Base-by-base conservation (phyloP, 495 filamentous ascomycete genomes). In the Lasiosphaeris hirsuta region DNA sequence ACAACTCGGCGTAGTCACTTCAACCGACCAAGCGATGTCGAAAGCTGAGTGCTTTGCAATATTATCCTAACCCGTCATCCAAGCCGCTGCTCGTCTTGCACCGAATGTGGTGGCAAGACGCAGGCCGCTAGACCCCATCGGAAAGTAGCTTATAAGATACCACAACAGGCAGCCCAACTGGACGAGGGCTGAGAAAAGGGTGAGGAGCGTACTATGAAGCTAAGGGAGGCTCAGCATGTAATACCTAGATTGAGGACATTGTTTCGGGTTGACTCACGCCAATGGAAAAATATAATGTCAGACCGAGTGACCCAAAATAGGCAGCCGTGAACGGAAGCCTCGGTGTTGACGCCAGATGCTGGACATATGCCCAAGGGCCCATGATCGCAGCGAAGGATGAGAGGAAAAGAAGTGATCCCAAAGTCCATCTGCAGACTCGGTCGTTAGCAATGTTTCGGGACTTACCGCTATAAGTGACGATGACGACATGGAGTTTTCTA, bases 141-240 rank as follows among this genome's bases (percentile, higher is more conserved):
- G 94, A 70, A 98, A 98, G 76, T 98, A 98, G 75, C 89, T 94
- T 72, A 98, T 87, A 9, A 96, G 78, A 74, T 97, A 97, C 93
- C 94, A 98, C 30, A 92, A 56, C 44, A 97, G 78, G 49, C 86
- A 86, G 50, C 83, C 86, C 49, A 97, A 75, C 69, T 98, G 94
- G 64, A 89, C 75, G 60, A 97, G 79, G 47, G 89, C 84, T 18
- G 90, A 86, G 60, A 97, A 72, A 35, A 97, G 75, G 30, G 94
- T 96, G 57, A 97, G 84, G 63, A 93, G 64, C 30, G 87, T 88
- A 63, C 73, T 88, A 66, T 88, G 86, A 59, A 92, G 84, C 93
- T 96, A 59, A 13, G 45, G 37, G 45, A 59, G 51, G 15, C 50
- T 73, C 54, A 75, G 65, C 44, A 60, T 36, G 14, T 10, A 40